Base-by-base conservation (phyloP, 306 rosid genomes). In the Cyamopsis tetragonoloba region DNA sequence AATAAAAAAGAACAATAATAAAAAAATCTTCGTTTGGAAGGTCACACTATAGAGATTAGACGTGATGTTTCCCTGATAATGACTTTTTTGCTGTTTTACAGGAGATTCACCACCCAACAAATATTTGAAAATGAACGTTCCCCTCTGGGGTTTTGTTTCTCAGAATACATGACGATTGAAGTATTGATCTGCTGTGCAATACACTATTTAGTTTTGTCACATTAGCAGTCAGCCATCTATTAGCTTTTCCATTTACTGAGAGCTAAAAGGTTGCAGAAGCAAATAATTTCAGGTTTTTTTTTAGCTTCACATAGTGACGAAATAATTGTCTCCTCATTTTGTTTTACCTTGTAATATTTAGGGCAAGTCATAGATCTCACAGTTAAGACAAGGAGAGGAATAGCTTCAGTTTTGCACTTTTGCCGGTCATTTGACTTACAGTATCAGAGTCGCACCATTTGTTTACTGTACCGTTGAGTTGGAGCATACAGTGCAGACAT, bases 31-130 rank as follows among this genome's bases (percentile, higher is more conserved):
- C 13, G 10, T n/a, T n/a, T n/a, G n/a, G n/a, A n/a, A n/a, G n/a
- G n/a, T n/a, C n/a, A n/a, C n/a, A n/a, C n/a, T n/a, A n/a, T n/a
- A n/a, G n/a, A n/a, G n/a, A n/a, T n/a, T n/a, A n/a, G n/a, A n/a
- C n/a, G n/a, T n/a, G n/a, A 4, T 7, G 32, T 6, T 31, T 54
- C 51, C 34, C 75, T 55, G 30, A 41, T 8, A 22, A 51, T 46
- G 13, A 31, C 7, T 10, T 66, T n/a, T 42, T 20, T 78, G 53
- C 18, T 72, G 34, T 24, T 66, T 32, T 75, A 14, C 83, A 89
- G 96, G 90, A 80, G 70, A 80, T 89, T 60, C 71, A 61, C 10
- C 78, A 77, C 49, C 81, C 77, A 43, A 62, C 77, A 1, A 81
- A 80, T 75, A 79, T 86, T 37, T 61, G 58, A 71, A 49, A 10